Base-by-base conservation (phyloP, 441 rosid genomes). In the Kokia cookei region DNA sequence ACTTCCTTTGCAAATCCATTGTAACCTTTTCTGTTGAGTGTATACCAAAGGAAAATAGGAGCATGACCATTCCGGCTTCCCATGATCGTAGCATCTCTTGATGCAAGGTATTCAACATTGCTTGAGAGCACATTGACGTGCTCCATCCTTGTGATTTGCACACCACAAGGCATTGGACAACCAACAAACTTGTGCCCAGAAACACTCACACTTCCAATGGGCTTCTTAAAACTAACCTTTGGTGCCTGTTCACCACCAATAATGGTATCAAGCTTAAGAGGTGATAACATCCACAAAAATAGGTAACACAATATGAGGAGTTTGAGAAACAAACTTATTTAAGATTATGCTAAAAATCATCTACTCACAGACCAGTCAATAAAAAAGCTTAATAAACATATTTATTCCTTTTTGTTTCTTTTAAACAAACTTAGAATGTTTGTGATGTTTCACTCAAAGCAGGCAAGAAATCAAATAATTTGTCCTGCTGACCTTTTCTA, bases 91-190 rank as follows among this genome's bases (percentile, higher is more conserved):
- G 58, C 58, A 53, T 53, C 58, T 22, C 58, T 53, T 8, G 58
- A 53, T 17, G 58, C 58, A 53, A 53, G 58, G 58, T 53, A 53
- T 53, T 53, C 58, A 17, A 53, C 58, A 53, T 53, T 53, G 22
- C 58, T 53, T 7, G 58, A 53, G 26, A 53, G 58, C 98, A 65
- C 91, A 81, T 90, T 91, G 65, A 93, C 82, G 75, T 90, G 91
- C 65, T 85, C 84, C 91, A 93, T 76, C 76, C 98, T 87, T 13
- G 97, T 91, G 78, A 93, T 80, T 84, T 93, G 97, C 74, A 93
- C 92, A 64, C 97, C 98, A 42, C 98, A 91, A 68, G 98, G 98
- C 98, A 93, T 93, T 65, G 97, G 98, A 78, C 98, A 93, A 5
- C 98, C 96, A 22, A 91, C 92, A 73, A 91, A 93, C 82, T 93